phyloP scores from a whole-genome alignment of 768 basidiomycete species.

The Serendipita sp. region DNA sequence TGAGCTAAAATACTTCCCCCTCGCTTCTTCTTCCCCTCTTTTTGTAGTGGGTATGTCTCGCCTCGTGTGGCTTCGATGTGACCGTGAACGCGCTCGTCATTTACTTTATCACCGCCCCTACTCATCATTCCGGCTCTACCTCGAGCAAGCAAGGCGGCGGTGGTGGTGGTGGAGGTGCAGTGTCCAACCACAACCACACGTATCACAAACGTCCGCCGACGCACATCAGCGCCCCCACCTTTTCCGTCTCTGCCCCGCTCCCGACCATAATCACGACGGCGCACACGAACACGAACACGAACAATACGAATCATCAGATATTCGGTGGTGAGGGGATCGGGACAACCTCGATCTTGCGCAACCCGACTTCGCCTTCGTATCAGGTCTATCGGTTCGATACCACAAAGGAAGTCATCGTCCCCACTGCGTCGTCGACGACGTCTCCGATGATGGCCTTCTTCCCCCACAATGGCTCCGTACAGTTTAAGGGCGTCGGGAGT shows the following conservation, averaged over 20 bases:
- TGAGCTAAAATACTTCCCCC: neutral
- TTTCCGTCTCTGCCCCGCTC: too few species aligned
- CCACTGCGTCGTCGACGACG: too few species aligned
- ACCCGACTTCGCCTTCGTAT: too few species aligned
- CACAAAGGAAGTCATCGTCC: neutral
- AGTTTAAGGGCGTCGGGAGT: neutral
- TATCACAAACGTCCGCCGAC: neutral
- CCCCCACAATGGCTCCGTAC: neutral
- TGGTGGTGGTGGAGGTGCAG: too few species aligned
- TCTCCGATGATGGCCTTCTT: neutral
- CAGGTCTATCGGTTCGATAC: neutral
- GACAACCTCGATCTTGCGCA: neutral
- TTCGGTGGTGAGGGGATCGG: neutral
- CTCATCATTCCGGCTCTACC: neutral
- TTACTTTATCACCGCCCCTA: slow-evolving; percentile 8
- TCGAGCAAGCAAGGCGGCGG: too few species aligned
- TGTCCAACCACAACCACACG: too few species aligned
- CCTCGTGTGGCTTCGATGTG: slow-evolving; percentile 10
- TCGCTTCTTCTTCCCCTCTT: too few species aligned
- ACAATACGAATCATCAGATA: too few species aligned
- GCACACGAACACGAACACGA: too few species aligned
- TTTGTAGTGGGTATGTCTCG: slow-evolving; percentile 14
- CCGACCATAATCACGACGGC: too few species aligned
- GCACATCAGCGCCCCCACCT: neutral
- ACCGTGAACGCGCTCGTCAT: slow-evolving; percentile 12